Evolutionary conservation across 75 land plant species (phyloP), one percentile per base, ranked within the genome.

Genomic region (Cupressus sempervirens): DNA sequence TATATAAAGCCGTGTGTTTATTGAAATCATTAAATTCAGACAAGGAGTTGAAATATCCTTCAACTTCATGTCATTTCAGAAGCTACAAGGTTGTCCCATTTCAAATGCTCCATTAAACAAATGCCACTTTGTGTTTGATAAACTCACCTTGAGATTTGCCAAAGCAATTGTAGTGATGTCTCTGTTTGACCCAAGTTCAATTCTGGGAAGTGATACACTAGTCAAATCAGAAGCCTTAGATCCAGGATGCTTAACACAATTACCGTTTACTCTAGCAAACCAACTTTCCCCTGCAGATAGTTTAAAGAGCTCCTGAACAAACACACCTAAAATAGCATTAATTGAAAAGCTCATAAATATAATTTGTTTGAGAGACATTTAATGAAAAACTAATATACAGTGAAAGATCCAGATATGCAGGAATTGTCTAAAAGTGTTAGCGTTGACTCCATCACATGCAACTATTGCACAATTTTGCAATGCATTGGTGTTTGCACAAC

Each of bases 121-220:
- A 79, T 10, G 30, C 14, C 81, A 79, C 15, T 45, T 26, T 36
- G 12, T 5, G 48, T 74, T 62, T 35, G 45, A 81, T 54, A 50
- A 34, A 84, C 91, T 87, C 84, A 94, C 95, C 54, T 91, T 93
- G 80, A 94, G 70, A 80, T 94, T 91, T 11, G 90, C 86, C 45
- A 94, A 82, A 45, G 90, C 91, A 85, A 91, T 89, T 58, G 87
- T 91, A 81, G 93, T 86, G 29, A 94, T 88, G 81, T 92, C 93
- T 76, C 93, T 86, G 80, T 91, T 93, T 30, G 93, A 87, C 6
- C 88, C 92, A 50, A 93, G 87, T 14, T 90, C 91, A 83, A 94
- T 88, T 18, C 86, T 68, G 48, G 76, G 87, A 68, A 89, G 88
- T 41, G 87, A 83, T 70, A 52, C 84, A 35, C 92, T 86, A 83